Conservation (phyloP, 192 early-diverging fungal species). For the Coemansia sp. region DNA sequence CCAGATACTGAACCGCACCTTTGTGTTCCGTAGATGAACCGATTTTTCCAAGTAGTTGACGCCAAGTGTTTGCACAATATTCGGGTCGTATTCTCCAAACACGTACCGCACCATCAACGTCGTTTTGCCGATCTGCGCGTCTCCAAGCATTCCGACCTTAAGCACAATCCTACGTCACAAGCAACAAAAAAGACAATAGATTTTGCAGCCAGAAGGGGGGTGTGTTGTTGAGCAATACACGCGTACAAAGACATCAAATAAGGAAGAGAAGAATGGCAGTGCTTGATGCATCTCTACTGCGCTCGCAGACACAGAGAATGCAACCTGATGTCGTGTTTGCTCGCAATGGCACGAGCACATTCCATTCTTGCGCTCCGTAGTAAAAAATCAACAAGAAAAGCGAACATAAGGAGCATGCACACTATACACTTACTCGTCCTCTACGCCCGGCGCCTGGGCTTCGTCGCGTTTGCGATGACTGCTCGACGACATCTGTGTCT, state of each 20-base stretch:
- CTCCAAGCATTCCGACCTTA: slow-evolving; percentile 96
- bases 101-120: slow-evolving; percentile 97
- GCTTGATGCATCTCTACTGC: not conserved
- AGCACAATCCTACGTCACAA: slow-evolving; percentile 64
- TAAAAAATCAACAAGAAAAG: not conserved
- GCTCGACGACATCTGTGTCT: slow-evolving; percentile 11
- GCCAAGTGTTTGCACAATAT: slow-evolving; percentile 94
- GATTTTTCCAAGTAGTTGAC: slow-evolving; percentile 99
- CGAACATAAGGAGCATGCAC: slow-evolving; percentile 5
- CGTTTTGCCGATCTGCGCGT: slow-evolving; percentile 95
- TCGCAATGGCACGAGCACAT: not conserved
- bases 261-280: not conserved
- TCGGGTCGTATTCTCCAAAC: slow-evolving; percentile 91
- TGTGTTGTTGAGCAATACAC: not conserved
- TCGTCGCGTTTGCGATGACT: slow-evolving; percentile 31
- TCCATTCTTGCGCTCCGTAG: not conserved
- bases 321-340: not conserved
- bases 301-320: slow-evolving; percentile 1
- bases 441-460: slow-evolving; percentile 14
- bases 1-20: slow-evolving; percentile 97
- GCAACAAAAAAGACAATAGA: not conserved
- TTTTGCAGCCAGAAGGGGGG: not conserved
- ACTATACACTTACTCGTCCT: slow-evolving; percentile 46
- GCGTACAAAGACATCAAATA: not conserved
- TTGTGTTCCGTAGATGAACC: slow-evolving; percentile 81